A percentile compares a stretch with the other conserved stretches of the same genome.
phyloP scores from a whole-genome alignment of 2,329 filamentous ascomycete species.

The Fusarium oxysporum region DNA sequence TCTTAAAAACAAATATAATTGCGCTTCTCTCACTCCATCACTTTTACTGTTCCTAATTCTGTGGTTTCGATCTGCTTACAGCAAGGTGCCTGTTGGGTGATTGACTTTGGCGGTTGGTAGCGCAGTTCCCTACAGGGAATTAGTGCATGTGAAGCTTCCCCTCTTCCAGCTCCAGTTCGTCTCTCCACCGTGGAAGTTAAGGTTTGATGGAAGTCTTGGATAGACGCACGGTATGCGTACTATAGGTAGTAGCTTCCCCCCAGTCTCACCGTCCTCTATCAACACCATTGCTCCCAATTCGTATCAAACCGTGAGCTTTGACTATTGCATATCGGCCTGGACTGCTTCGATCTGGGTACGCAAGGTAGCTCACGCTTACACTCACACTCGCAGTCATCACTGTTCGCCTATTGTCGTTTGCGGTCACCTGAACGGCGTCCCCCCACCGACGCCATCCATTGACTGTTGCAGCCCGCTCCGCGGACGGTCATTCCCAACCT shows the following conservation, averaged over 20 bases:
- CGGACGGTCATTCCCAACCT: constrained; percentile 37
- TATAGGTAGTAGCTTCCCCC: constrained; percentile 14
- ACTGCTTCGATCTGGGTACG: not conserved
- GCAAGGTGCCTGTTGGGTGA: not conserved
- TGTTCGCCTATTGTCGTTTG: not conserved
- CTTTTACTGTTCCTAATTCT: not conserved
- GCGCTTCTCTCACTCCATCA: not conserved
- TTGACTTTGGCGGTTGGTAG: not conserved
- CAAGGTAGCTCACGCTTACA: not conserved
- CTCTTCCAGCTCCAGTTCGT: not conserved
- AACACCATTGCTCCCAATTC: not conserved
- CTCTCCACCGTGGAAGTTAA: not conserved
- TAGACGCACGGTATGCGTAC: not conserved
- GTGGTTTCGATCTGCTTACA: not conserved
- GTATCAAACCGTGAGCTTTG: not conserved
- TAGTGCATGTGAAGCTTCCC: not conserved
- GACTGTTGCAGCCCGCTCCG: constrained; percentile 18
- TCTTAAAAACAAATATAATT: not conserved
- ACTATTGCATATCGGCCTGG: not conserved
- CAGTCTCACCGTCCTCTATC: constrained; percentile 16
- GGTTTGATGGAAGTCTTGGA: not conserved
- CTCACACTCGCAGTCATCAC: not conserved
- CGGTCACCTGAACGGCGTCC: not conserved
- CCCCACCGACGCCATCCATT: constrained; percentile 4
- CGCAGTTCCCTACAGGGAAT: not conserved